A percentile compares a stretch with the other conserved stretches of the same genome.
Conservation (phyloP, 345 rosid species). For the Pistacia integerrima region DNA sequence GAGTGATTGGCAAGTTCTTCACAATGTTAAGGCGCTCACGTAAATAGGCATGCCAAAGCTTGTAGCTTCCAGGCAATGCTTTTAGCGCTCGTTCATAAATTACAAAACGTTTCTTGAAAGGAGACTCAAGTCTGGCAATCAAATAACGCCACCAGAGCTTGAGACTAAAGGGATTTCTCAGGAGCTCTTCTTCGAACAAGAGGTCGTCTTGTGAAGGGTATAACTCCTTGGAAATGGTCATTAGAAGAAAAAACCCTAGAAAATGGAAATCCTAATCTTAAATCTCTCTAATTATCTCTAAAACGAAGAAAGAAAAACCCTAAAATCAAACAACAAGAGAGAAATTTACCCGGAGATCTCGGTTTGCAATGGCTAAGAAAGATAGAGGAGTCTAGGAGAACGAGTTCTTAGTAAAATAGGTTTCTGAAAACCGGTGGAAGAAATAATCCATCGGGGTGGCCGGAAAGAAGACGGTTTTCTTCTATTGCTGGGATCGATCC, state of each 20-base stretch:
- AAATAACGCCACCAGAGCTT: conserved; percentile 98
- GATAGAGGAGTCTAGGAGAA: no score
- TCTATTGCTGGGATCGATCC: no score
- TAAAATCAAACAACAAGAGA: no score
- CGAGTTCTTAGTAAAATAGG: no score
- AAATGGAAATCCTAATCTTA: no score
- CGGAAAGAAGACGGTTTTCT: no score
- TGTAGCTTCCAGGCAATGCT: conserved; percentile 92
- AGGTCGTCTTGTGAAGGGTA: conserved; percentile 90
- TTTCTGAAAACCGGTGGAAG: no score
- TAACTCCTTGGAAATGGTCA: conserved; percentile 74
- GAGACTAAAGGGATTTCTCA: conserved; percentile 80
- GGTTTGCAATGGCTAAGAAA: no score
- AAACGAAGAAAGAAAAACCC: no score
- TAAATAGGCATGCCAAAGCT: conserved; percentile 85
- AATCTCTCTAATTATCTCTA: no score
- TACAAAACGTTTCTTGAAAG: conserved; percentile 67
- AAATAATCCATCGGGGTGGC: no score
- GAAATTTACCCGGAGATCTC: no score
- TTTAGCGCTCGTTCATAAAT: conserved; percentile 86
- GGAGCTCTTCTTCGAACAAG: conserved; percentile 79
- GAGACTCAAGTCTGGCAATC: conserved; percentile 66
- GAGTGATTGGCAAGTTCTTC: conserved; percentile 64
- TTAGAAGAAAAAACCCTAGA: conserved; percentile 20
- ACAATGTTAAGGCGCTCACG: conserved; percentile 78